These are phyloP conservation scores for Parafenestella ontariensis DNA, from an alignment of 2,329 filamentous ascomycete genomes.

Conservation along the genomic window DNA sequence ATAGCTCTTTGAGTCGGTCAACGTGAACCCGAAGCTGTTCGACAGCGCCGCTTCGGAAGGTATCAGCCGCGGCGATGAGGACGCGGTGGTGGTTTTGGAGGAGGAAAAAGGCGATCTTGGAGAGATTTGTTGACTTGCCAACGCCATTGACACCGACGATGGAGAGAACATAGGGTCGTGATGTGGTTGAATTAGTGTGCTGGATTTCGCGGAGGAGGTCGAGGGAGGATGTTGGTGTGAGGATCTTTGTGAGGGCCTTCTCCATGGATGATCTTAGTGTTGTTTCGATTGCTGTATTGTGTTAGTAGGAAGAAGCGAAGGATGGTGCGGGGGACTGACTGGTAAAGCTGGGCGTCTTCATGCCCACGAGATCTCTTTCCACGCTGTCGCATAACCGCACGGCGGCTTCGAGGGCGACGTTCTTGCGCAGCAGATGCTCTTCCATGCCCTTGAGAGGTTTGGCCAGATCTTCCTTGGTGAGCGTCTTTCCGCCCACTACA, in stretches of 20 bases:
- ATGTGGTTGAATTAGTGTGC: conserved; percentile 66
- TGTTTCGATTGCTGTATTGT: conserved; percentile 69
- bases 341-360: conserved; percentile 92
- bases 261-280: conserved; percentile 89
- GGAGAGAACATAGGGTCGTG: conserved; percentile 92
- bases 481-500: conserved; percentile 89
- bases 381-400: conserved; percentile 90
- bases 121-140: conserved; percentile 96
- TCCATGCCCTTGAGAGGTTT: conserved; percentile 97
- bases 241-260: conserved; percentile 89
- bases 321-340: conserved; percentile 51
- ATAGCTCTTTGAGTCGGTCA: conserved; percentile 88
- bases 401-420: conserved; percentile 93
- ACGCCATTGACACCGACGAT: conserved; percentile 99
- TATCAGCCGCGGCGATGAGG: conserved; percentile 92
- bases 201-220: conserved; percentile 95
- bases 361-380: conserved; percentile 84
- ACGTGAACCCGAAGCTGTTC: conserved; percentile 97
- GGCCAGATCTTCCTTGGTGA: conserved; percentile 87
- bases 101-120: conserved; percentile 97
- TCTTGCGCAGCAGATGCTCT: conserved; percentile 92
- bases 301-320: conserved; percentile 14
- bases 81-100: conserved; percentile 97
- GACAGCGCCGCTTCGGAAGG: conserved; percentile 95
- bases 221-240: conserved; percentile 92